Evolutionary conservation across 495 filamentous ascomycete genomes (phyloP).

Genomic region (Xeromyces bisporus): DNA sequence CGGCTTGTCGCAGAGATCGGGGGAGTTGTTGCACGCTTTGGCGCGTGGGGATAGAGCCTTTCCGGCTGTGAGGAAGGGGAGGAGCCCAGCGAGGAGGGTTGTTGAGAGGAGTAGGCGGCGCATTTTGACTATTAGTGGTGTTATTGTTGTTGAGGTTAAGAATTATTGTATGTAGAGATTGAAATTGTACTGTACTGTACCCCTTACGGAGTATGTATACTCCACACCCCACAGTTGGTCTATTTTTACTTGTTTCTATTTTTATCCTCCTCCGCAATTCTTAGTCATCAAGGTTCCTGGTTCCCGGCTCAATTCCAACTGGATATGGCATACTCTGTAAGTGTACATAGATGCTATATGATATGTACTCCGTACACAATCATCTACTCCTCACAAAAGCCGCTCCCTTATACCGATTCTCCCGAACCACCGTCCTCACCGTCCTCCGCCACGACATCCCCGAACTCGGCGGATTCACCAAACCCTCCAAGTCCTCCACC

Average conservation of each 20-base stretch:
- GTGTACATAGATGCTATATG: background rate
- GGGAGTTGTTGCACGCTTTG: conserved; percentile 45
- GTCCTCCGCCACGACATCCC: conserved; percentile 5
- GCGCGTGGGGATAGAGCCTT: conserved; percentile 15
- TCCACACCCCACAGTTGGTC: too few species aligned
- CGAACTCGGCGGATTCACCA: conserved; percentile 14
- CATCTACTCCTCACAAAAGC: conserved; percentile 1
- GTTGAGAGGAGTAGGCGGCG: background rate
- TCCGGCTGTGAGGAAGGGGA: conserved; percentile 14
- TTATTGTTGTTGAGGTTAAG: too few species aligned
- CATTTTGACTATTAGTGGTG: too few species aligned
- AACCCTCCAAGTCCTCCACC: conserved; percentile 1
- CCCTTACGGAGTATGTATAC: too few species aligned
- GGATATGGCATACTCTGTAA: too few species aligned
- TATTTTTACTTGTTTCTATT: too few species aligned
- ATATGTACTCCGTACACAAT: conserved; percentile 1
- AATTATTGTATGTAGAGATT: too few species aligned
- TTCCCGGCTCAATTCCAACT: too few species aligned
- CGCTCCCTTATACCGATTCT: background rate
- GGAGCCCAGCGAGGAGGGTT: conserved; percentile 13
- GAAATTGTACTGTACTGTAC: too few species aligned
- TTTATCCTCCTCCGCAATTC: too few species aligned
- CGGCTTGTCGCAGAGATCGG: conserved; percentile 37
- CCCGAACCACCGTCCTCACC: background rate
- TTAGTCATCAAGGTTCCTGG: too few species aligned